Evolutionary conservation across 2,329 filamentous ascomycete species (phyloP).

Genomic region (Fusarium tuaranense): DNA sequence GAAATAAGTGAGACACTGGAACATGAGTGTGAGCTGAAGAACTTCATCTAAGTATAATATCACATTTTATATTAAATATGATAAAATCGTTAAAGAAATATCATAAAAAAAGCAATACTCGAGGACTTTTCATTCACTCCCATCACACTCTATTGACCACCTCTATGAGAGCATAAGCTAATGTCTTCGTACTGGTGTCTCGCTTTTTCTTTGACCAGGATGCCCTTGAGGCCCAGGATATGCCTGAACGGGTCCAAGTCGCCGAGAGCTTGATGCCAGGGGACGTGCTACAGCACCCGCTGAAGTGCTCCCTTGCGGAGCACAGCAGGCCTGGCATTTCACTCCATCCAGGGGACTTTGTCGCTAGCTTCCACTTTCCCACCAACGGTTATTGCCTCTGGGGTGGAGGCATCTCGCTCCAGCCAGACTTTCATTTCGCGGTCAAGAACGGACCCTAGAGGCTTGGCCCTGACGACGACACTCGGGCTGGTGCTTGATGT

Average conservation of each 20-base stretch:
- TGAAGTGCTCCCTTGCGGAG: constrained; percentile 21
- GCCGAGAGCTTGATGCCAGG: constrained; percentile 33
- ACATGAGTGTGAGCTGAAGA: background rate
- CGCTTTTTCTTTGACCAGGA: background rate
- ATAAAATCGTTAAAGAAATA: background rate
- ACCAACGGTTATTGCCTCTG: constrained; percentile 31
- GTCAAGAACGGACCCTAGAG: constrained; percentile 13
- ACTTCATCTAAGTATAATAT: too few relatives aligned
- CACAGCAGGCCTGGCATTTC: constrained; percentile 30
- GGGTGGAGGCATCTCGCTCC: constrained; percentile 36
- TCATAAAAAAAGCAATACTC: background rate
- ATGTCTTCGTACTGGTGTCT: background rate
- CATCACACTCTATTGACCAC: background rate
- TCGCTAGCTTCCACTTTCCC: constrained; percentile 34
- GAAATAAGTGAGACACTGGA: background rate
- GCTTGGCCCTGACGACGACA: constrained; percentile 17
- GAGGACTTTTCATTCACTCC: background rate
- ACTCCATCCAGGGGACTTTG: constrained; percentile 35
- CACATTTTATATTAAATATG: background rate
- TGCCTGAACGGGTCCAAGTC: constrained; percentile 33
- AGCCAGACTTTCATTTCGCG: constrained; percentile 33
- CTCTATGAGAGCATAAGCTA: background rate
- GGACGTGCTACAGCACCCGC: background rate
- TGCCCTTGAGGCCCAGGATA: constrained; percentile 31
- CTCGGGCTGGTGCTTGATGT: constrained; percentile 10